Percentiles rank a stretch among this genome's conserved stretches.
phyloP scores from a whole-genome alignment of 371 early-diverging fungal species.

The Syncephalastrum sp. region DNA sequence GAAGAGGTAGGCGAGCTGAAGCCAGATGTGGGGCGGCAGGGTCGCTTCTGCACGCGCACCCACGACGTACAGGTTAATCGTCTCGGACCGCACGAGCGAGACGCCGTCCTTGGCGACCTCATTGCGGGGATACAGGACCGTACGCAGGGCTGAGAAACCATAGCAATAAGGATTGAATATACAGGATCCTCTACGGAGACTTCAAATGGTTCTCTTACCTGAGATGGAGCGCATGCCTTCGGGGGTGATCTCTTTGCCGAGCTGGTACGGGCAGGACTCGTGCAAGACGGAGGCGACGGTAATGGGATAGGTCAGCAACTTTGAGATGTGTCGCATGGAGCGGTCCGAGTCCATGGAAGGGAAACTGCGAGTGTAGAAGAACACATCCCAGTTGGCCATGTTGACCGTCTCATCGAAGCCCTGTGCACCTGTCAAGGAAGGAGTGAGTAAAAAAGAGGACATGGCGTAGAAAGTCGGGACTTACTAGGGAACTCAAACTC shows the following conservation, averaged over 20 bases:
- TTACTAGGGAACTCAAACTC: slow-evolving; percentile 86
- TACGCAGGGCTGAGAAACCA: slow-evolving; percentile 57
- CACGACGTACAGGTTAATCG: slow-evolving; percentile 71
- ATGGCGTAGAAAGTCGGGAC: no score
- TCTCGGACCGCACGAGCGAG: slow-evolving; percentile 45
- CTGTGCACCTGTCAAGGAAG: slow-evolving; percentile 53
- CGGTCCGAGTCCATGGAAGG: slow-evolving; percentile 72
- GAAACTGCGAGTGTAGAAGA: slow-evolving; percentile 81
- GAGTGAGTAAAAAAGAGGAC: no score
- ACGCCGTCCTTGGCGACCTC: slow-evolving; percentile 48
- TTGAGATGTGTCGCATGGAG: slow-evolving; percentile 80
- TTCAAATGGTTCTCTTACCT: slow-evolving; percentile 25
- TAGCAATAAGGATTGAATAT: no score
- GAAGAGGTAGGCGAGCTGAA: slow-evolving; percentile 77
- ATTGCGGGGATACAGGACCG: slow-evolving; percentile 62
- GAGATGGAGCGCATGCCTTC: slow-evolving; percentile 74
- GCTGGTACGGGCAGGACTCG: slow-evolving; percentile 70
- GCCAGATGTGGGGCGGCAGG: slow-evolving; percentile 75
- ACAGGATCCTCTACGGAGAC: no score
- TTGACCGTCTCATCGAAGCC: slow-evolving; percentile 78
- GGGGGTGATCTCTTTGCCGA: slow-evolving; percentile 65
- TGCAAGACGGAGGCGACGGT: slow-evolving; percentile 81
- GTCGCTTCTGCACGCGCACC: slow-evolving; percentile 83
- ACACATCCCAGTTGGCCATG: slow-evolving; percentile 81
- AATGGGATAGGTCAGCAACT: slow-evolving; percentile 79